phyloP scores from a whole-genome alignment of 2,329 filamentous ascomycete genomes.

The Calonectria pseudoreteaudii region DNA sequence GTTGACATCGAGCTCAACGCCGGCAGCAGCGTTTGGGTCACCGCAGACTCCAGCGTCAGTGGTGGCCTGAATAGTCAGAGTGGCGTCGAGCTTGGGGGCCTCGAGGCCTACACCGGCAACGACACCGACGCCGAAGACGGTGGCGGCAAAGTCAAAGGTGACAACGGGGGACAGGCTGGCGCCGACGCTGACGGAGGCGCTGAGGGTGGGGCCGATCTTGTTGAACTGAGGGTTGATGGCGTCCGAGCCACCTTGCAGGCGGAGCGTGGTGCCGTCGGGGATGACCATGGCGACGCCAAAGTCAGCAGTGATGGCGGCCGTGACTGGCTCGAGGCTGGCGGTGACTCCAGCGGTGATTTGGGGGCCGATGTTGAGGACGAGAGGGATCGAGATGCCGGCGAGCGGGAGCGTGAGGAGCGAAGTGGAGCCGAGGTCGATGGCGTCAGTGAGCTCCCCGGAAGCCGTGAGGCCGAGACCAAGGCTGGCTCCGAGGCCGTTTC shows the following conservation, averaged over 20 bases:
- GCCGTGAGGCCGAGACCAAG: not conserved
- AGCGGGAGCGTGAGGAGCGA: not conserved
- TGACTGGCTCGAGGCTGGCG: not conserved
- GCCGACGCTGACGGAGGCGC: constrained; percentile 1
- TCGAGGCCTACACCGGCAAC: not conserved
- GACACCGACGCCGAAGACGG: not conserved
- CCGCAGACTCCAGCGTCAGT: not conserved
- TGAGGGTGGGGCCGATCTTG: constrained; percentile 12
- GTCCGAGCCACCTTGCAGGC: not conserved
- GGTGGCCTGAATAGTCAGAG: not conserved
- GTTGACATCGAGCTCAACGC: constrained; percentile 8
- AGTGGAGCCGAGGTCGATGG: not conserved
- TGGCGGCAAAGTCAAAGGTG: constrained; percentile 14
- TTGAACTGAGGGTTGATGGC: constrained; percentile 11
- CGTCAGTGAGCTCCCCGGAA: not conserved
- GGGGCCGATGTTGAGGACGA: not conserved
- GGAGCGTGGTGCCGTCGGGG: constrained; percentile 10
- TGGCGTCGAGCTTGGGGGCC: not conserved
- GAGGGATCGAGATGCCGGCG: not conserved
- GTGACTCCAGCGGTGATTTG: not conserved
- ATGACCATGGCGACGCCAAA: constrained; percentile 10
- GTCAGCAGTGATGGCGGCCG: not conserved
- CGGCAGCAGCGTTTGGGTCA: not conserved
- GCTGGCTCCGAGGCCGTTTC: not conserved
- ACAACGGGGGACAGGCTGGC: constrained; percentile 5